Percentiles rank a stretch among this genome's conserved stretches.
Conservation (phyloP, 2,329 filamentous ascomycete genomes). For the Cladophialophora yegresii region DNA sequence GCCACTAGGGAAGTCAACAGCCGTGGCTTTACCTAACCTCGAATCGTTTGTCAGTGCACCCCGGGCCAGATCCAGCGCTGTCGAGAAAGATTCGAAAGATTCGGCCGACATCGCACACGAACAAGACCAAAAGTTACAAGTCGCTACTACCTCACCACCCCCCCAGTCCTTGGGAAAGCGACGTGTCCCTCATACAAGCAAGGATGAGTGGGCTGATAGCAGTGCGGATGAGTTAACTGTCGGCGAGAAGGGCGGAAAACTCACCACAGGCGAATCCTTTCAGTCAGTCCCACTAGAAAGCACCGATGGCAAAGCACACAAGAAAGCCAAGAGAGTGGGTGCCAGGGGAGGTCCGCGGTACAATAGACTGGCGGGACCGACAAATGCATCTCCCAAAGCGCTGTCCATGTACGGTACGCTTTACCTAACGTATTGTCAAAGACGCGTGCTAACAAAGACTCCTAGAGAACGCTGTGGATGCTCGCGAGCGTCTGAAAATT, state of each 20-base stretch:
- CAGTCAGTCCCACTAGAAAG: neutral
- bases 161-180: neutral
- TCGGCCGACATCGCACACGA: neutral
- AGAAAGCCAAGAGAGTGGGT: neutral
- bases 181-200: neutral
- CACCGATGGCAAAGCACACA: neutral
- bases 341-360: neutral
- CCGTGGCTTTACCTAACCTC: neutral
- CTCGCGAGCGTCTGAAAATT: conserved; percentile 14
- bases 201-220: conserved; percentile 8
- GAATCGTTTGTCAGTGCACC: neutral
- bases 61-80: neutral
- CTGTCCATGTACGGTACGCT: neutral
- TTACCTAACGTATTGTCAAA: neutral
- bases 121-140: neutral
- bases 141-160: neutral
- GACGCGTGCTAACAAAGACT: neutral
- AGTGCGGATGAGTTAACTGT: neutral
- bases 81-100: neutral
- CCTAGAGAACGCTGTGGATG: conserved; percentile 15
- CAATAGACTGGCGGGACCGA: neutral
- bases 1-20: neutral
- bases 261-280: neutral
- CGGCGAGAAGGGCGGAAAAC: neutral
- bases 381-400: neutral